Evolutionary conservation across 495 filamentous ascomycete species (phyloP).

Genomic region (Penicillium soppii): DNA sequence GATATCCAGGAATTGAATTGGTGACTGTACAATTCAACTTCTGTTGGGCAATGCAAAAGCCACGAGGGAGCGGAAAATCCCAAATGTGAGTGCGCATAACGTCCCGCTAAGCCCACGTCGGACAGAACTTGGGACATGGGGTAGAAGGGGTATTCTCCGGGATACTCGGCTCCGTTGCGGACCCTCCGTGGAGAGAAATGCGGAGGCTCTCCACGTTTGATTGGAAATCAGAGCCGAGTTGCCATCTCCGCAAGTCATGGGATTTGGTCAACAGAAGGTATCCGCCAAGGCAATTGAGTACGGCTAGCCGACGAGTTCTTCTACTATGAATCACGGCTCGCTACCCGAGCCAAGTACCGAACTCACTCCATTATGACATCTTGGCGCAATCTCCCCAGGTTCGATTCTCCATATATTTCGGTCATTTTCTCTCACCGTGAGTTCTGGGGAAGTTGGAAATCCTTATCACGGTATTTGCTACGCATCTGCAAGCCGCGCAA

Average conservation of each 20-base stretch:
- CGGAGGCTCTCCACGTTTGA: slow-evolving; percentile 21
- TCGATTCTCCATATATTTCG: background rate
- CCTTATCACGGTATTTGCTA: background rate
- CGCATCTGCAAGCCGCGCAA: background rate
- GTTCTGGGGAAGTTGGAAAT: background rate
- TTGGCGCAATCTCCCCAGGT: slow-evolving; percentile 9
- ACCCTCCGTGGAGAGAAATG: slow-evolving; percentile 20
- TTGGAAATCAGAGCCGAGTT: no score
- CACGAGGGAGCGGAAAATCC: slow-evolving; percentile 3
- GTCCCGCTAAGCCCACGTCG: background rate
- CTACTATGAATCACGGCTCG: background rate
- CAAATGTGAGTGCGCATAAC: slow-evolving; percentile 20
- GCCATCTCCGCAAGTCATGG: no score
- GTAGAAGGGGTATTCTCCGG: slow-evolving; percentile 6
- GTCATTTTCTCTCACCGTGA: background rate
- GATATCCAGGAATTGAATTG: no score
- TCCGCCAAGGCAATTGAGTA: slow-evolving; percentile 21
- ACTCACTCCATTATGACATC: background rate
- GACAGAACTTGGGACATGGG: background rate
- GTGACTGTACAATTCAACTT: background rate
- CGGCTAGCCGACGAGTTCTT: slow-evolving; percentile 19
- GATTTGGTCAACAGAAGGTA: background rate
- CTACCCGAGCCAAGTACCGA: slow-evolving; percentile 21
- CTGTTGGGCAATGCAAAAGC: background rate
- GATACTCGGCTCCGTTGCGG: slow-evolving; percentile 3